These are phyloP conservation scores for Periglandula ipomoeae DNA, from an alignment of 2,329 filamentous ascomycete species.

Conservation along the genomic window DNA sequence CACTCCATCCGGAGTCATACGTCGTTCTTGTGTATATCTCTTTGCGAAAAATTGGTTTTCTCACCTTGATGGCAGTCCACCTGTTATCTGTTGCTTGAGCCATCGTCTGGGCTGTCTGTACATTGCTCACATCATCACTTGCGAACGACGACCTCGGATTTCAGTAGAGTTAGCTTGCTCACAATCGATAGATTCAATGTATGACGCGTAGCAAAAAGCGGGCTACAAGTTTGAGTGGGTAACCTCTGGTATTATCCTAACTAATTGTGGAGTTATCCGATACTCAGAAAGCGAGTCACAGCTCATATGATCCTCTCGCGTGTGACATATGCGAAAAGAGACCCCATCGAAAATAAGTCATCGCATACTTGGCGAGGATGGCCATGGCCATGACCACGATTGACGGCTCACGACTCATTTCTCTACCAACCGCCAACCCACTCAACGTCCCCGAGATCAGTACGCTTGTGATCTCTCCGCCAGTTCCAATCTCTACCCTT, in stretches of 20 bases:
- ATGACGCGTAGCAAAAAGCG: not conserved
- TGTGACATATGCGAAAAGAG: too few relatives aligned
- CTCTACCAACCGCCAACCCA: slow-evolving; percentile 89
- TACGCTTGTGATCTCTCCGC: slow-evolving; percentile 48
- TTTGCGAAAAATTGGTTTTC: too few relatives aligned
- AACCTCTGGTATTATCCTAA: slow-evolving; percentile 54
- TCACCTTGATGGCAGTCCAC: too few relatives aligned
- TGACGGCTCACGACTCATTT: slow-evolving; percentile 41
- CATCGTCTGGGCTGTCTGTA: too few relatives aligned
- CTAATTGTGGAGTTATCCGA: slow-evolving; percentile 37
- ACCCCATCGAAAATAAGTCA: too few relatives aligned
- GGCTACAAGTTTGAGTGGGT: slow-evolving; percentile 43
- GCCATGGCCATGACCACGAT: slow-evolving; percentile 48
- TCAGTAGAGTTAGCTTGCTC: too few relatives aligned
- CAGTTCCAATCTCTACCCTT: slow-evolving; percentile 53
- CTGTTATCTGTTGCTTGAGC: too few relatives aligned
- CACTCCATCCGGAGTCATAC: too few relatives aligned
- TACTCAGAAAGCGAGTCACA: slow-evolving; percentile 58
- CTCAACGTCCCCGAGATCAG: slow-evolving; percentile 73
- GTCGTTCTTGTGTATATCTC: too few relatives aligned
- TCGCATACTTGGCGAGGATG: slow-evolving; percentile 5
- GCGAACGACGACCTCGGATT: too few relatives aligned
- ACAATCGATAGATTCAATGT: too few relatives aligned
- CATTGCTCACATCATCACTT: too few relatives aligned
- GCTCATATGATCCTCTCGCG: slow-evolving; percentile 22